Evolutionary conservation across 331 rosid genomes (phyloP), one percentile per base, ranked within the genome.

Genomic region (Quercus tomentella): DNA sequence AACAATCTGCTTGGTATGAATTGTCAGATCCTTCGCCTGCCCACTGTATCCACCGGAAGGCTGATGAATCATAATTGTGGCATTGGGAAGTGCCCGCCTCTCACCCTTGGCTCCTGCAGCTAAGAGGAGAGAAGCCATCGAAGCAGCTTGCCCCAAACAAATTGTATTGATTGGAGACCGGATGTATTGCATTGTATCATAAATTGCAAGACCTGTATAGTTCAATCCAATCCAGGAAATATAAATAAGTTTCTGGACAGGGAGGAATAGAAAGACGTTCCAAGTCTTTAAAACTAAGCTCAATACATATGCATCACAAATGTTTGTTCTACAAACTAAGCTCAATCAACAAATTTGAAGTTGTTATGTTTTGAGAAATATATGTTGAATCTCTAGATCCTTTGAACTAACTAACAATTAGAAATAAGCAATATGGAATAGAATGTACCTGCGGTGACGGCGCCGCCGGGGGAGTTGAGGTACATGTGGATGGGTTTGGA

Each of bases 111-210:
- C 81, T 77, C 99, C 99, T 4, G 99, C 97, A 60, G 97, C 89
- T 84, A 96, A 83, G 58, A 96, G 92, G 66, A 96, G 98, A 76
- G 99, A 96, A 78, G 85, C 98, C 99, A 96, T 93, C 23, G 99
- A 96, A 5, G 98, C 99, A 81, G 98, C 98, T 87, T 96, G 99
- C 33, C 97, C 99, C 88, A 93, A 79, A 81, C 99, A 96, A 43
- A 88, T 89, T 14, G 99, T 93, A 70, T 83, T 92, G 81, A 96
- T 87, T 0, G 99, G 98, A 43, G 99, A 96, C 43, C 88, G 87
- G 37, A 96, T 93, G 86, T 96, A 96, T 89, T 89, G 99, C 99
- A 96, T 96, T 0, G 99, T 96, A 71, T 96, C 99, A 83, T 96
- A 96, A 68, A 96, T 96, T 70, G 98, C 98, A 76, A 96, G 99